These are phyloP conservation scores for Gossypium lobatum DNA, from an alignment of 441 rosid species.

Conservation along the genomic window DNA sequence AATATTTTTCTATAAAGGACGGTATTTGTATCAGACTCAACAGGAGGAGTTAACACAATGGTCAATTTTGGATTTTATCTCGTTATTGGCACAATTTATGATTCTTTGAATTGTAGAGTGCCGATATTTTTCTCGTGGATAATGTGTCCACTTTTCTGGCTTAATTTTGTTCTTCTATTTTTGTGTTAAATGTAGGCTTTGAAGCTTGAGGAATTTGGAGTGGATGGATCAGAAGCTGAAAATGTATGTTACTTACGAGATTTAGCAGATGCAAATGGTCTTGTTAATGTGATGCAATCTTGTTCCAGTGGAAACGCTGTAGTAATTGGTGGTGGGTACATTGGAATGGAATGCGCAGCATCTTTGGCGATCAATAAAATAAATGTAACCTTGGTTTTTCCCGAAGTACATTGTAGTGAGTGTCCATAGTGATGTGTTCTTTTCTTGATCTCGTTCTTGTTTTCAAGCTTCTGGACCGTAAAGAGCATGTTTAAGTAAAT, in stretches of 20 bases:
- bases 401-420: conserved; percentile 94
- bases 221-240: conserved; percentile 76
- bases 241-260: conserved; percentile 87
- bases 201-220: conserved; percentile 96
- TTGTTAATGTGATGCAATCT: conserved; percentile 58
- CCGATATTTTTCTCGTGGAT: not conserved
- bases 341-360: conserved; percentile 98
- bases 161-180: not conserved
- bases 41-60: too few relatives aligned
- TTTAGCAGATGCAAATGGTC: conserved; percentile 76
- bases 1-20: not conserved
- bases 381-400: conserved; percentile 93
- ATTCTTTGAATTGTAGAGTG: not conserved
- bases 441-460: not conserved
- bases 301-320: conserved; percentile 71
- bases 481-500: not conserved
- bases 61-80: too few relatives aligned
- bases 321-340: conserved; percentile 94
- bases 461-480: not conserved
- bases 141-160: not conserved
- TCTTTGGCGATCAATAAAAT: conserved; percentile 87
- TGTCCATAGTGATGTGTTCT: not conserved
- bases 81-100: not conserved
- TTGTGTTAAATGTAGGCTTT: conserved; percentile 49
- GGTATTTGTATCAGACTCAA: not conserved